Evolutionary conservation across 140 eudicot genomes (phyloP).

Genomic region (Flaveria floridana): DNA sequence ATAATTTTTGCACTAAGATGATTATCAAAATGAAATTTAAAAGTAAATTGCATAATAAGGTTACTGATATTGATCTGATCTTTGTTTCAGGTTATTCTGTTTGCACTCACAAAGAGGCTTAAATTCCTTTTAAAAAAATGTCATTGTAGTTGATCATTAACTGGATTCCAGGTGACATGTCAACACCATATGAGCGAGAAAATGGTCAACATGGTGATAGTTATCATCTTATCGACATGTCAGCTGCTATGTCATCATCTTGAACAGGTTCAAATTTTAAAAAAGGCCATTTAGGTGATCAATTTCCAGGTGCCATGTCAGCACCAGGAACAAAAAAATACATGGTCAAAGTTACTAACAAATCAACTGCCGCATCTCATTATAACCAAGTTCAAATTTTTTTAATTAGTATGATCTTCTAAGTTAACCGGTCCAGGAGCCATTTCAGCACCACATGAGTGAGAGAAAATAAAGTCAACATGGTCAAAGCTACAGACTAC

Average conservation of each 20-base stretch:
- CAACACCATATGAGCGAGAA: background rate
- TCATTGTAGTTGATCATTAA: background rate
- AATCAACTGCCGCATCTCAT: background rate
- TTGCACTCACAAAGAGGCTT: background rate
- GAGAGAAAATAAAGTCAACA: too few species aligned
- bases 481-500: background rate
- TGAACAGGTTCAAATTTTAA: background rate
- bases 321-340: background rate
- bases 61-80: background rate
- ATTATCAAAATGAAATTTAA: background rate
- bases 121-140: background rate
- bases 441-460: constrained; percentile 6
- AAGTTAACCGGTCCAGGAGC: background rate
- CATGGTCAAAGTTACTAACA: background rate
- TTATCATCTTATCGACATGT: background rate
- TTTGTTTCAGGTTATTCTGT: background rate
- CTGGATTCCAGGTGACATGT: background rate
- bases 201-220: background rate
- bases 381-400: background rate
- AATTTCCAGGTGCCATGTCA: constrained; percentile 1
- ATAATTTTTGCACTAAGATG: constrained; percentile 7
- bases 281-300: background rate
- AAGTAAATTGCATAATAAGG: background rate
- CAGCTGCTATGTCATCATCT: background rate
- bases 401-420: background rate